Base-by-base conservation (phyloP, 139 green algal genomes). In the Asterochloris erici region DNA sequence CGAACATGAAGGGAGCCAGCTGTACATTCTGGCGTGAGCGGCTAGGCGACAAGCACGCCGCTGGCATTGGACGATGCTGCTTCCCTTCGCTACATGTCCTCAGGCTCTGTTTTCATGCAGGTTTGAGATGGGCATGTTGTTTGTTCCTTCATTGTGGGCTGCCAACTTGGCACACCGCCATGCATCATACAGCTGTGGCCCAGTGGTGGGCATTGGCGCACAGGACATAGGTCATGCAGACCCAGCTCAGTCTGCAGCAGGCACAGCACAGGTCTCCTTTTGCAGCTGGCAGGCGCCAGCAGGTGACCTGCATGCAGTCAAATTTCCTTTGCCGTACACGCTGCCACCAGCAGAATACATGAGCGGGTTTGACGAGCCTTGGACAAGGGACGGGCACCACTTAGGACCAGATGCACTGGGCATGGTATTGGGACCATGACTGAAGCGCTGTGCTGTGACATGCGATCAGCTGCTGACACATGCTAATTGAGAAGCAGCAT, bases 61-160 rank as follows among this genome's bases (percentile, higher is more conserved):
- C 10, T 76, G 2, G n/a, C 26, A 54, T 29, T 38, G n/a, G 19
- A 28, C 23, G 23, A 28, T 54, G 1, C 70, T 76, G n/a, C 70
- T 19, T 38, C 23, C 70, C 26, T 28, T 28, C 14, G 14, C 14
- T 54, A 10, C 23, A 19, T 29, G n/a, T 11, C 70, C 23, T 29
- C 23, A 15, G 70, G 70, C n/a, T 76, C 10, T 76, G 23, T 76
- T 10, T 77, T 66, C 79, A 83, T 66, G 68, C 27, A 47, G 12
- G 15, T 98, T 96, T 82, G 94, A 98, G 91, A 85, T 98, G 60
- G 89, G 90, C 0, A 92, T 97, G 68, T 78, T 97, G 76, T 68
- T 91, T 14, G 82, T 92, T 21, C 93, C 93, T 0, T 76, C 79
- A 10, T 71, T 90, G 63, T 28, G 63, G 17, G 63, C 63, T 38